Conservation (phyloP, 1,284 basidiomycete genomes). For the Meira miltonrushii region DNA sequence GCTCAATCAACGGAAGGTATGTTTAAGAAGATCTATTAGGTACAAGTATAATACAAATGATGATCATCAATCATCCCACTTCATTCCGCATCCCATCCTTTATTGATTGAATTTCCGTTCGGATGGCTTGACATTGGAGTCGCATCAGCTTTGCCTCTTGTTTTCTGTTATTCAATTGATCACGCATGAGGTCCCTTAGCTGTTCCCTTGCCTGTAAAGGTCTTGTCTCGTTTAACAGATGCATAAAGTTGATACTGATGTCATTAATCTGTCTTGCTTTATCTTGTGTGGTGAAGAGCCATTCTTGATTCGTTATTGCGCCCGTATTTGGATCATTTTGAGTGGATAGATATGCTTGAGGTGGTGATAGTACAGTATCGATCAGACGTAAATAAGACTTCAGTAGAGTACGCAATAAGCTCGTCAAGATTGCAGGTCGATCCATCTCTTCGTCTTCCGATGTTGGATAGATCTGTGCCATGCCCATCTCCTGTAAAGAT, state of each 20-base stretch:
- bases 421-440: conserved; percentile 23
- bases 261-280: conserved; percentile 41
- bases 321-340: not conserved
- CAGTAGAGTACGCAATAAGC: conserved; percentile 51
- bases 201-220: conserved; percentile 43
- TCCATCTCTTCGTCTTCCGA: conserved; percentile 21
- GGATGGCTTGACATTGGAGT: conserved; percentile 12
- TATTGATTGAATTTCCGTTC: not conserved
- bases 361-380: conserved; percentile 32
- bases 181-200: conserved; percentile 32
- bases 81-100: not conserved
- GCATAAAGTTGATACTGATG: conserved; percentile 47
- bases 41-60: no score
- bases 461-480: conserved; percentile 3
- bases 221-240: conserved; percentile 43
- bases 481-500: not conserved
- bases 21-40: no score
- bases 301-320: not conserved
- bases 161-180: conserved; percentile 35
- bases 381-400: conserved; percentile 42
- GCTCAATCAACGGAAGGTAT: no score
- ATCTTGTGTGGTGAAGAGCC: conserved; percentile 27
- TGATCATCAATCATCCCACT: not conserved
- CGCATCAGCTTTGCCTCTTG: conserved; percentile 32
- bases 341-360: conserved; percentile 37